Base-by-base conservation (phyloP, 345 rosid genomes). In the Raphanus raphanistrum region DNA sequence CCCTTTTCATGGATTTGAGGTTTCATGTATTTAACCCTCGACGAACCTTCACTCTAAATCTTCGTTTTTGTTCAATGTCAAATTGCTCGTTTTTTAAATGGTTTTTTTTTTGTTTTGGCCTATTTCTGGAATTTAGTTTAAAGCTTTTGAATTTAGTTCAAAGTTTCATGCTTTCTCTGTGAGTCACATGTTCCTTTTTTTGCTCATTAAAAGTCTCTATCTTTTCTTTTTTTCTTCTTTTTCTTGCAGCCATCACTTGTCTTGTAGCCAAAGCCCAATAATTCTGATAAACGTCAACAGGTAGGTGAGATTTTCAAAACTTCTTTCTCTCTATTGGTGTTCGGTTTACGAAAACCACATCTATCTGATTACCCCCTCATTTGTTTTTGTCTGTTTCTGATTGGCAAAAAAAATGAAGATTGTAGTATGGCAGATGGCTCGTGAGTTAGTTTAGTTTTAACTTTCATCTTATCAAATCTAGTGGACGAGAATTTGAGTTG, bases 131-230 rank as follows among this genome's bases (percentile, higher is more conserved):
- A 68, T 64, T 68, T 38, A 28, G 72, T 65, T 59, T 29, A 62
- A 26, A 35, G 62, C 72, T 80, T 33, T 70, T 78, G 70, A 10
- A 59, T n/a, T 69, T 71, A n/a, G 38, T 27, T 72, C 26, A 12
- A 75, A 74, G 82, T 70, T 71, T 85, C 86, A 80, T 75, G 77
- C 81, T 81, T 86, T 84, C 43, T 84, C 76, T 70, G 85, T 84
- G 87, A 84, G 80, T 84, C 78, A 35, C 74, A 80, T 74, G 71
- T 85, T 82, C 33, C 58, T 25, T 76, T 80, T 32, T 80, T 32
- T 4, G 52, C 76, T 74, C 32, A 69, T 63, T 78, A 45, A 48
- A 43, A 38, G 72, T 66, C 45, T 32, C 68, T 11, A 6, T 28
- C 15, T 45, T 43, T 45, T n/a, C n/a, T n/a, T n/a, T n/a, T n/a